These are phyloP conservation scores for Xylaria sp. DNA, from an alignment of 2,329 filamentous ascomycete genomes.

Conservation along the genomic window DNA sequence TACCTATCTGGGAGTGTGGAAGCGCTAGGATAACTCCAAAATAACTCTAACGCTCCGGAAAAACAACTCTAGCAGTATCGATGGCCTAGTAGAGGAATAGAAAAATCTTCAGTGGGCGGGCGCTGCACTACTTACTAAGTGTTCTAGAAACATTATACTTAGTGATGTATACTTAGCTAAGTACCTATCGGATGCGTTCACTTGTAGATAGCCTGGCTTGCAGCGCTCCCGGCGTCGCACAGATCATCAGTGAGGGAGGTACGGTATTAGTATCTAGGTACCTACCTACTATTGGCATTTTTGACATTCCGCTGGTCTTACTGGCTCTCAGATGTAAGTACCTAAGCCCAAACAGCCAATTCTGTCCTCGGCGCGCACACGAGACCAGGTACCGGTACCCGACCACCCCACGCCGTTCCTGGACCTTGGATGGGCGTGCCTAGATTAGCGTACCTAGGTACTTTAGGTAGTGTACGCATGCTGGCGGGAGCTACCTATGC, in stretches of 20 bases:
- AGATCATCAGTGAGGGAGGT: neutral
- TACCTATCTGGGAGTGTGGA: too few relatives aligned
- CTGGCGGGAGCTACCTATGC: neutral
- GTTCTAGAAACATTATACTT: too few relatives aligned
- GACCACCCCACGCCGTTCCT: slow-evolving; percentile 4
- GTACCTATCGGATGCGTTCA: neutral
- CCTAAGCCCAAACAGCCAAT: slow-evolving; percentile 23
- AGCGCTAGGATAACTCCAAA: neutral
- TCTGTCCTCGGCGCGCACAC: neutral
- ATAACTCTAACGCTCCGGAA: neutral
- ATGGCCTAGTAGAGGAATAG: neutral
- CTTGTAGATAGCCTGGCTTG: slow-evolving; percentile 8
- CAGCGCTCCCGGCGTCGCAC: slow-evolving; percentile 10
- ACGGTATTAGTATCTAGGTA: too few relatives aligned
- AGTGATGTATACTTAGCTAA: too few relatives aligned
- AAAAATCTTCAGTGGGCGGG: neutral
- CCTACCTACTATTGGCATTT: neutral
- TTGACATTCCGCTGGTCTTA: neutral
- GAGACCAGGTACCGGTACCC: slow-evolving; percentile 4
- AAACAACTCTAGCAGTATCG: neutral
- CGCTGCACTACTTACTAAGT: neutral
- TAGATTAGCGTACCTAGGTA: neutral
- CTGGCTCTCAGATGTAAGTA: slow-evolving; percentile 7
- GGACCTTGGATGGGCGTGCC: slow-evolving; percentile 7
- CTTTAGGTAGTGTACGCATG: too few relatives aligned